phyloP scores from a whole-genome alignment of 2,329 filamentous ascomycete species.

The Curvularia verruculosa region DNA sequence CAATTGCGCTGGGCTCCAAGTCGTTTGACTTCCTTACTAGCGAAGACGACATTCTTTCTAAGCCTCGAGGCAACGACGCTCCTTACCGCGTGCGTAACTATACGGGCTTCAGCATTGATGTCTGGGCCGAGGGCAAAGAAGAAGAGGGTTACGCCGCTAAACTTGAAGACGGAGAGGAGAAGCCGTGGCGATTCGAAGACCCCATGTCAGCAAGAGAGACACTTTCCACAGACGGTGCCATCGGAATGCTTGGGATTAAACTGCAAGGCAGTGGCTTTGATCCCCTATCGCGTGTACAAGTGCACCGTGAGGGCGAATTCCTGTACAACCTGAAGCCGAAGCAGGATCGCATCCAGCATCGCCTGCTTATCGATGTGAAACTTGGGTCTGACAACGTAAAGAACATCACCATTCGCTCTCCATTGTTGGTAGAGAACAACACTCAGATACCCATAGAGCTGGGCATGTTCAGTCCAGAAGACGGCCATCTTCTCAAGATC shows the following conservation, averaged over 20 bases:
- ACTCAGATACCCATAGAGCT: slow-evolving; percentile 96
- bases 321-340: slow-evolving; percentile 88
- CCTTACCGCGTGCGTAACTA: slow-evolving; percentile 95
- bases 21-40: slow-evolving; percentile 88
- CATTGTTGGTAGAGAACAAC: slow-evolving; percentile 90
- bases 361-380: slow-evolving; percentile 88
- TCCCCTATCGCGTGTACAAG: slow-evolving; percentile 80
- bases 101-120: slow-evolving; percentile 86
- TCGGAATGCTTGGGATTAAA: slow-evolving; percentile 78
- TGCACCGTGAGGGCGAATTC: slow-evolving; percentile 93
- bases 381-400: slow-evolving; percentile 96
- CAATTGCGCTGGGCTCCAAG: slow-evolving; percentile 90
- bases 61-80: slow-evolving; percentile 87
- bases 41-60: slow-evolving; percentile 89
- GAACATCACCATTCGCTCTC: slow-evolving; percentile 93
- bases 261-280: slow-evolving; percentile 96
- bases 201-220: slow-evolving; percentile 96
- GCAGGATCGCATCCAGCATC: slow-evolving; percentile 82
- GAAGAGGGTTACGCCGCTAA: slow-evolving; percentile 74
- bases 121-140: slow-evolving; percentile 75
- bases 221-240: slow-evolving; percentile 80
- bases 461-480: slow-evolving; percentile 84
- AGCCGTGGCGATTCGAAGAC: slow-evolving; percentile 95
- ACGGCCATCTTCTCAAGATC: slow-evolving; percentile 92
- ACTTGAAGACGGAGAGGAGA: slow-evolving; percentile 86